Evolutionary conservation across 192 early-diverging fungal genomes (phyloP).

Genomic region (Podila verticillata): DNA sequence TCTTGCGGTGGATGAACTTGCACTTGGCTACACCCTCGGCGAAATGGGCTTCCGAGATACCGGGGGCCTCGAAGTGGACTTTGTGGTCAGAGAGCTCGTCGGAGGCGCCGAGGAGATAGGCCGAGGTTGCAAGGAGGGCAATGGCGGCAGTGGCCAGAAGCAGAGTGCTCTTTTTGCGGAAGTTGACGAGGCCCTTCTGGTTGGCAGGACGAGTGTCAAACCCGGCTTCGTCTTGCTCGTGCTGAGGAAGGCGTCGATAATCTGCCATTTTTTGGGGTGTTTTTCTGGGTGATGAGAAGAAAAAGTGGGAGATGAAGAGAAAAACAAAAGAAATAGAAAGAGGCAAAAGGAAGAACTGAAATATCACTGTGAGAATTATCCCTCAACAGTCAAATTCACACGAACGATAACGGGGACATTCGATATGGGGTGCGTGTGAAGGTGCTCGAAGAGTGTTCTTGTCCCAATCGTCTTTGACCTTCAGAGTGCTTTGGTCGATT

Average conservation of each 20-base stretch:
- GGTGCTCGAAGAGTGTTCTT: no score
- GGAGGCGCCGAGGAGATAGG: slow-evolving; percentile 15
- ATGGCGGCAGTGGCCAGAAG: slow-evolving; percentile 25
- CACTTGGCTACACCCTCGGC: slow-evolving; percentile 30
- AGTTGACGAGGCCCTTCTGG: background rate
- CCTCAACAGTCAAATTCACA: no score
- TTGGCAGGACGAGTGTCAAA: background rate
- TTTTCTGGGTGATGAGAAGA: background rate
- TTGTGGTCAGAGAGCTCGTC: slow-evolving; percentile 11
- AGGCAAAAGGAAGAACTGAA: background rate
- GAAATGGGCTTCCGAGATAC: slow-evolving; percentile 28
- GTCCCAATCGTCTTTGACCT: no score
- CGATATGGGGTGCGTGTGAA: background rate
- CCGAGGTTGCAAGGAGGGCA: slow-evolving; percentile 8
- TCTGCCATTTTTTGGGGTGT: slow-evolving; percentile 8
- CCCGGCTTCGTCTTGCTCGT: background rate
- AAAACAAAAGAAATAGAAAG: background rate
- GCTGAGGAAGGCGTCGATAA: slow-evolving; percentile 25
- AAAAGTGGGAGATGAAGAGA: background rate
- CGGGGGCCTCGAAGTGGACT: slow-evolving; percentile 8
- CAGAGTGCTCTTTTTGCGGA: slow-evolving; percentile 1
- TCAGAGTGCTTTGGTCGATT: no score
- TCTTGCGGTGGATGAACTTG: slow-evolving; percentile 10
- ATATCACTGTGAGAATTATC: background rate
- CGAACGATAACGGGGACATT: background rate